Percentiles rank a stretch among this genome's conserved stretches.
Conservation (phyloP, 257 asterid genomes). For the Penstemon barbatus region DNA sequence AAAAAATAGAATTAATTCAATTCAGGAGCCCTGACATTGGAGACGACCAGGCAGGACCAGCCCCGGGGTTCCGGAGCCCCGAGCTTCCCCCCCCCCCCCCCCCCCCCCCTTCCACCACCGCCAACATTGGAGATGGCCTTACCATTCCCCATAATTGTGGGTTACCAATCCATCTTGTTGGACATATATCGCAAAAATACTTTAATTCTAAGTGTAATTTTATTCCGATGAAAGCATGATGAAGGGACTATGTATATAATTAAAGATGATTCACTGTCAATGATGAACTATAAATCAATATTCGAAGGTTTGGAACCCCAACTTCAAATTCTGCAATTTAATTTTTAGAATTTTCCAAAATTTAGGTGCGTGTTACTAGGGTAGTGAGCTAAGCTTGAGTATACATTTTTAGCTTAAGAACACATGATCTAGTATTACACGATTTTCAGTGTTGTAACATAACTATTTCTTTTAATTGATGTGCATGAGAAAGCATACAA, state of each 20-base stretch:
- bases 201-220: constrained; percentile 79
- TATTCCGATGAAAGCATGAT: constrained; percentile 79
- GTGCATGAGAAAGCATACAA: not conserved
- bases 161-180: constrained; percentile 91
- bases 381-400: not conserved
- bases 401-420: not conserved
- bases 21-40: no score
- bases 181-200: constrained; percentile 79
- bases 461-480: not conserved
- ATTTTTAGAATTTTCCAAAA: not conserved
- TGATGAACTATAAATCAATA: constrained; percentile 87
- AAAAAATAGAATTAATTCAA: no score
- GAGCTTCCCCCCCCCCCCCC: no score
- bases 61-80: no score
- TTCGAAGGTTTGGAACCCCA: constrained; percentile 95
- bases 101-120: no score
- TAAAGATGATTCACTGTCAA: constrained; percentile 75
- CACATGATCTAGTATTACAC: not conserved
- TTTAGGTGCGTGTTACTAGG: not conserved
- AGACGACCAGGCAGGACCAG: no score
- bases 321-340: constrained; percentile 84
- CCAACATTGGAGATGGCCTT: no score
- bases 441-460: not conserved
- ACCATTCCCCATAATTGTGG: constrained; percentile 99
- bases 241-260: constrained; percentile 78